Conservation (phyloP, 371 early-diverging fungal genomes). For the Rhizopus stolonifer region DNA sequence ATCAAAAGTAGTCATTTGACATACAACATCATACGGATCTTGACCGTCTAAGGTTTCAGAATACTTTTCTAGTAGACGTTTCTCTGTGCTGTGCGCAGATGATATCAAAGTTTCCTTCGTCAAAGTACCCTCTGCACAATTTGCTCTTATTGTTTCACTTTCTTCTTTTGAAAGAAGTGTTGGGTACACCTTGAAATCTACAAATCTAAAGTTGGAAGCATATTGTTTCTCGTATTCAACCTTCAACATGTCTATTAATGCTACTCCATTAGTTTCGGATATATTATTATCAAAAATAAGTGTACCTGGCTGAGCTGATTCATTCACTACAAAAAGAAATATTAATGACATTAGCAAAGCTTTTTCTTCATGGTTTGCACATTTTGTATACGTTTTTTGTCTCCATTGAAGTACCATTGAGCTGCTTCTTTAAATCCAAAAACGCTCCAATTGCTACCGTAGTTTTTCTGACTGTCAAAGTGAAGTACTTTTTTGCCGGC, state of each 20-base stretch:
- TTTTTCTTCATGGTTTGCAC: too few relatives aligned
- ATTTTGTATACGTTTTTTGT: neutral
- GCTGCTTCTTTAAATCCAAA: conserved; percentile 47
- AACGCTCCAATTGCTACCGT: conserved; percentile 81
- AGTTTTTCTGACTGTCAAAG: conserved; percentile 79
- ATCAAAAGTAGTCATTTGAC: conserved; percentile 17
- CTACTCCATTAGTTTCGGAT: neutral
- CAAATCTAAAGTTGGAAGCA: conserved; percentile 14
- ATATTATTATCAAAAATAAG: neutral
- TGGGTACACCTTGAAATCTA: conserved; percentile 1
- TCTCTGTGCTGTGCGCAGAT: neutral
- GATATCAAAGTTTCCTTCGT: neutral
- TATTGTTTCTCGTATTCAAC: conserved; percentile 2
- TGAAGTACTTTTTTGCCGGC: conserved; percentile 89
- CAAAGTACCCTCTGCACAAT: neutral
- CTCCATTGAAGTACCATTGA: conserved; percentile 8
- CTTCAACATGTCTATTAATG: neutral
- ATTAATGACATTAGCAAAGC: too few relatives aligned
- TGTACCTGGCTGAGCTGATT: neutral
- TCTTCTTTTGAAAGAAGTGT: neutral
- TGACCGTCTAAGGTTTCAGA: neutral
- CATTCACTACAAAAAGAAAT: neutral
- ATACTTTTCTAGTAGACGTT: conserved; percentile 1
- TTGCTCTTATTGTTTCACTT: neutral
- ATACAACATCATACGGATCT: neutral